Percentiles rank a stretch among this genome's conserved stretches.
Conservation (phyloP, 2,329 filamentous ascomycete species). For the Aspergillus sp. region DNA sequence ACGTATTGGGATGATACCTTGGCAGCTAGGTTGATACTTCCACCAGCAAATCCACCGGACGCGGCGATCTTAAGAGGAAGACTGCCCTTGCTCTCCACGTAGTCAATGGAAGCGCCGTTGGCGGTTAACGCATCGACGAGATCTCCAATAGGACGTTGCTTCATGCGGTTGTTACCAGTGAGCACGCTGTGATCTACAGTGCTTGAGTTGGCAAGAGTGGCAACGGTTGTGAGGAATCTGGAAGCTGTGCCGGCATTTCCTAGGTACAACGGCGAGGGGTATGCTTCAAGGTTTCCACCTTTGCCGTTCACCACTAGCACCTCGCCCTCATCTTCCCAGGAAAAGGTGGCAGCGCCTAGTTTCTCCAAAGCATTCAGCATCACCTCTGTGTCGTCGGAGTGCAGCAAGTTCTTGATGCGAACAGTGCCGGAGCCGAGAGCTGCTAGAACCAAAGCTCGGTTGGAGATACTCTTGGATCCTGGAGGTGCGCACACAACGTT, state of each 20-base stretch:
- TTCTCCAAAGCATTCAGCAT: constrained; percentile 91
- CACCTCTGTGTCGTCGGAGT: constrained; percentile 95
- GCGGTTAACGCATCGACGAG: constrained; percentile 84
- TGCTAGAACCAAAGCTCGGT: constrained; percentile 89
- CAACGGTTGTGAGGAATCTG: constrained; percentile 89
- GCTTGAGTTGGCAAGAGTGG: constrained; percentile 72
- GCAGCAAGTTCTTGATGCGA: constrained; percentile 85
- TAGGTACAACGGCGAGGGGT: constrained; percentile 76
- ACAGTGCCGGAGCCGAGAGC: constrained; percentile 84
- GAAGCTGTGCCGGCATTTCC: constrained; percentile 97
- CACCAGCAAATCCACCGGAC: constrained; percentile 78
- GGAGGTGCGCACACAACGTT: constrained; percentile 80
- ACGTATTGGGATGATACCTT: constrained; percentile 99
- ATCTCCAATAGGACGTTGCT: constrained; percentile 88
- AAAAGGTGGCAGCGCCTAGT: constrained; percentile 82
- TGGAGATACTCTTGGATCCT: constrained; percentile 97
- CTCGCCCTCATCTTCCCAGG: constrained; percentile 93
- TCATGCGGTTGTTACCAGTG: constrained; percentile 95
- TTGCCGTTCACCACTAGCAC: constrained; percentile 86
- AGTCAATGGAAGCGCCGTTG: constrained; percentile 86
- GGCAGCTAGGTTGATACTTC: constrained; percentile 85
- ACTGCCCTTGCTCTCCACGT: constrained; percentile 79
- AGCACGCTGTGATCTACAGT: constrained; percentile 70
- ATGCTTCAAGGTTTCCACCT: constrained; percentile 80
- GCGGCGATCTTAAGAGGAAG: constrained; percentile 81